These are phyloP conservation scores for Monosporascus sp. DNA, from an alignment of 2,329 filamentous ascomycete genomes.

Conservation along the genomic window DNA sequence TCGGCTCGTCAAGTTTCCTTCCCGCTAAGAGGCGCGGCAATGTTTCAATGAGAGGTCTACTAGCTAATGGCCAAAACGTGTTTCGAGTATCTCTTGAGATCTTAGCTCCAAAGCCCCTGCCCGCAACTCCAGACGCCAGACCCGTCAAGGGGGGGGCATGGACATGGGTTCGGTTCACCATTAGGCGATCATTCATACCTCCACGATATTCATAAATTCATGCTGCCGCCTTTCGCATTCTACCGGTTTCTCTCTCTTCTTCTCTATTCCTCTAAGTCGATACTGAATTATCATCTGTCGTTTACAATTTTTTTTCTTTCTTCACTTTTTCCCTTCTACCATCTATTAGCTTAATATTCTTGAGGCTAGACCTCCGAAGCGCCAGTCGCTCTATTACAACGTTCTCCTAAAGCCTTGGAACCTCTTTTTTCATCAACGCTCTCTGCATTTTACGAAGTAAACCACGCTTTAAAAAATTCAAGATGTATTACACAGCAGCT, in stretches of 20 bases:
- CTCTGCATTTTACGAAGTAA: constrained; percentile 12
- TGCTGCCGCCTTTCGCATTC: constrained; percentile 26
- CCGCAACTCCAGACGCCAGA: constrained; percentile 13
- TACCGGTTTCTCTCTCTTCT: constrained; percentile 21
- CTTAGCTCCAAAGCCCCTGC: constrained; percentile 13
- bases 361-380: constrained; percentile 47
- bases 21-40: constrained; percentile 4
- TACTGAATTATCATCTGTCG: constrained; percentile 19
- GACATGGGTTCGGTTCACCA: constrained; percentile 24
- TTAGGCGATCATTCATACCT: constrained; percentile 31
- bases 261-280: constrained; percentile 18
- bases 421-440: constrained; percentile 16
- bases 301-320: constrained; percentile 17
- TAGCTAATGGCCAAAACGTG: constrained; percentile 23
- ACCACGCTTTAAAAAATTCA: constrained; percentile 22
- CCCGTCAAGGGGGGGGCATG: not conserved
- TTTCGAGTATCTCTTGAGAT: constrained; percentile 23
- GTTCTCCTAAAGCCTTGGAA: constrained; percentile 22
- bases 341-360: constrained; percentile 19
- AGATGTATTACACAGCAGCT: constrained; percentile 48
- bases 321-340: constrained; percentile 10
- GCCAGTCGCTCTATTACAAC: constrained; percentile 36
- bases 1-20: constrained; percentile 14
- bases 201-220: constrained; percentile 34
- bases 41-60: constrained; percentile 12